phyloP scores from a whole-genome alignment of 1,284 basidiomycete genomes.

The Boletus semigastroideus region DNA sequence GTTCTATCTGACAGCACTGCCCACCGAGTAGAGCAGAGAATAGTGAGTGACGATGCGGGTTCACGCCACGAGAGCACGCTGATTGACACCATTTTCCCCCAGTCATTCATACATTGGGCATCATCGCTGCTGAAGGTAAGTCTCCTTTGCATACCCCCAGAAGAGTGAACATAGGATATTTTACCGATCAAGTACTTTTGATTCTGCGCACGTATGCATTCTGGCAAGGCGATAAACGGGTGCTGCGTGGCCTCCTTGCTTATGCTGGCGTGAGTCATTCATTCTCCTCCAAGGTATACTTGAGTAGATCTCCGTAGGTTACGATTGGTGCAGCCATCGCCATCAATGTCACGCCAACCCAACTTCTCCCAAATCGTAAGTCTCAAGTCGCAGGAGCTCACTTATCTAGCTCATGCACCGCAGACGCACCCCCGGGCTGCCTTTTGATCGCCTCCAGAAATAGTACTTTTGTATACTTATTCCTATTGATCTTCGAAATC shows the following conservation, averaged over 20 bases:
- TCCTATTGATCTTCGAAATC: not conserved
- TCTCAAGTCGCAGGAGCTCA: not conserved
- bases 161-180: not conserved
- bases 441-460: not conserved
- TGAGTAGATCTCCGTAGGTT: not conserved
- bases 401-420: not conserved
- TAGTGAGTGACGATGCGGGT: slow-evolving; percentile 3
- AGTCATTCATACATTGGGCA: slow-evolving; percentile 19
- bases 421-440: not conserved
- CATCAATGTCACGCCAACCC: not conserved
- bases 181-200: slow-evolving; percentile 14
- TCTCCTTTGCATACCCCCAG: not conserved
- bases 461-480: not conserved
- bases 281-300: not conserved
- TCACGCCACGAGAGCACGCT: not conserved
- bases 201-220: slow-evolving; percentile 24
- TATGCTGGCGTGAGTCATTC: slow-evolving; percentile 5
- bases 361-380: slow-evolving; percentile 9
- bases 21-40: not conserved
- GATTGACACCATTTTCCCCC: not conserved
- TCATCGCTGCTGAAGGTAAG: slow-evolving; percentile 17
- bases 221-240: slow-evolving; percentile 14
- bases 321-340: slow-evolving; percentile 2
- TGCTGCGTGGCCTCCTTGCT: slow-evolving; percentile 13
- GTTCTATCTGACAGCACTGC: not conserved